Percentiles rank a stretch among this genome's conserved stretches.
phyloP scores from a whole-genome alignment of 306 rosid genomes.

The Potentilla sterilis region DNA sequence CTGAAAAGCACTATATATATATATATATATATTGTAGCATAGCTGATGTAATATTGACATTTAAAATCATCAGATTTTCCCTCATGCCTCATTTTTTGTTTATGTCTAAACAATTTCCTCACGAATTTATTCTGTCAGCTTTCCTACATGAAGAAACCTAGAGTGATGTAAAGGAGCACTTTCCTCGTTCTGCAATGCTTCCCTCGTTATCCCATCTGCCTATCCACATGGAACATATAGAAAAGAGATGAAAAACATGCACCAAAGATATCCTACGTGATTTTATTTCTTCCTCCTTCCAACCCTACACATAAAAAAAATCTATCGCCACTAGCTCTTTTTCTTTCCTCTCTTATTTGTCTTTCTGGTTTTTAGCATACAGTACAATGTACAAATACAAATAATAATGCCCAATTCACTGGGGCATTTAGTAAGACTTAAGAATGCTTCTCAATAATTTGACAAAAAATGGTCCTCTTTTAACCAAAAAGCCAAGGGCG shows the following conservation, averaged over 20 bases:
- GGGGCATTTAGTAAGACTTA: neutral
- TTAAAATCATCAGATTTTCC: slow-evolving; percentile 1
- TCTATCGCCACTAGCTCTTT: neutral
- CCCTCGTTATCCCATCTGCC: neutral
- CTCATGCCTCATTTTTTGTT: neutral
- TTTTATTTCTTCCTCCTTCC: slow-evolving; percentile 2
- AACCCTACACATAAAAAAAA: neutral
- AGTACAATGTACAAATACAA: neutral
- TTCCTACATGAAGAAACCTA: neutral
- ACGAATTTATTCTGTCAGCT: neutral
- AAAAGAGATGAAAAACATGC: neutral
- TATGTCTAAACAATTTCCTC: neutral
- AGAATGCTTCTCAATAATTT: neutral
- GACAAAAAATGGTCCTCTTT: neutral
- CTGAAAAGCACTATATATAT: too few relatives aligned
- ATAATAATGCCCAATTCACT: neutral
- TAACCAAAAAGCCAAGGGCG: neutral
- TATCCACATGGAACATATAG: neutral
- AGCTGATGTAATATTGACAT: neutral
- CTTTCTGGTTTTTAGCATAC: neutral
- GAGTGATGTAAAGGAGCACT: neutral
- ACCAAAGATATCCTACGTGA: neutral
- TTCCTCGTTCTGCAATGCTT: neutral
- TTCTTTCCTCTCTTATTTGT: neutral
- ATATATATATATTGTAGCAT: neutral